Evolutionary conservation across 805 yeast genomes (phyloP).

Genomic region (Candida wancherniae): DNA sequence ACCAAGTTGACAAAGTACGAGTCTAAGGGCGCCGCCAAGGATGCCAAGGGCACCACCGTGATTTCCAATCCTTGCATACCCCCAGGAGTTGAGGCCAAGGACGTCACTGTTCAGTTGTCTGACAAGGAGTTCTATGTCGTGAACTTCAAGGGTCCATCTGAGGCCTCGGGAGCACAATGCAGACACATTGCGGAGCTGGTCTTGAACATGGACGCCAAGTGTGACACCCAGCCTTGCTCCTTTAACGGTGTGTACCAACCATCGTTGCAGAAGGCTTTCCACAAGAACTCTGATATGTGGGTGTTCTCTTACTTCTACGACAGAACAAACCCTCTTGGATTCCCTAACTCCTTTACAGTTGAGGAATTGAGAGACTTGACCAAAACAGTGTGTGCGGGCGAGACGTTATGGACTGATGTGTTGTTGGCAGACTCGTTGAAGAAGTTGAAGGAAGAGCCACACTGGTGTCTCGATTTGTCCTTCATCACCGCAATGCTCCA

Average conservation of each 20-base stretch:
- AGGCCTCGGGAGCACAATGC: constrained; percentile 78
- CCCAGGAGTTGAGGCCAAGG: constrained; percentile 59
- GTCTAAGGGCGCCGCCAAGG: constrained; percentile 31
- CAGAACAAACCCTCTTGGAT: constrained; percentile 87
- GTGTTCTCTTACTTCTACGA: constrained; percentile 95
- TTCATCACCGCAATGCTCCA: constrained; percentile 88
- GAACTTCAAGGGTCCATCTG: constrained; percentile 58
- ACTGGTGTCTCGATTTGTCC: constrained; percentile 90
- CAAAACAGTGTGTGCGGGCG: constrained; percentile 80
- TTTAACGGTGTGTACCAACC: constrained; percentile 98
- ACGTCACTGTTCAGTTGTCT: constrained; percentile 57
- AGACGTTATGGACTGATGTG: constrained; percentile 66
- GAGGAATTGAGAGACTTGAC: constrained; percentile 81
- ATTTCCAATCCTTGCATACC: constrained; percentile 83
- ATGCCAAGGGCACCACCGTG: constrained; percentile 38
- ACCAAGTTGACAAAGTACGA: constrained; percentile 20
- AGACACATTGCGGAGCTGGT: constrained; percentile 76
- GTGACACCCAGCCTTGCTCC: constrained; percentile 79
- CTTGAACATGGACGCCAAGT: constrained; percentile 76
- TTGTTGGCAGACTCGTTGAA: constrained; percentile 62
- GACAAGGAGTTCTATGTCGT: constrained; percentile 43
- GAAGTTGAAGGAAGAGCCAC: constrained; percentile 71
- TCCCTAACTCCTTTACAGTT: constrained; percentile 86
- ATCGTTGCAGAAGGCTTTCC: constrained; percentile 73
- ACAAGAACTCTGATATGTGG: constrained; percentile 68